Evolutionary conservation across 441 rosid species (phyloP), one percentile per base, ranked within the genome.

Genomic region (Gossypium aridum): DNA sequence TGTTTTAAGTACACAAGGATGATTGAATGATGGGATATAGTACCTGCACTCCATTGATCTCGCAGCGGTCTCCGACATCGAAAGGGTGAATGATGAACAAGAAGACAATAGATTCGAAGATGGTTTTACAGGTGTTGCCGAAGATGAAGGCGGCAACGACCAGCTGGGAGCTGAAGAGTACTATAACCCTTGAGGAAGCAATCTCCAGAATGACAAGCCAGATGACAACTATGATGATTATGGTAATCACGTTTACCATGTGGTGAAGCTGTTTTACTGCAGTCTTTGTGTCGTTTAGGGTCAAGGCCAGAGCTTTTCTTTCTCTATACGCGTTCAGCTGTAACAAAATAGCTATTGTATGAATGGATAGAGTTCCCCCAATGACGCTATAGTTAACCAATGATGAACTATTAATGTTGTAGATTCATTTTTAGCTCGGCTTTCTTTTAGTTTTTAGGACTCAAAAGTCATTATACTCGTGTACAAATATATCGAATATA

Each of bases 301-400:
- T 93, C 80, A 93, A 73, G 8, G 96, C 91, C 34, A 93, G 94
- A 13, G 98, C 98, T 82, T 86, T 89, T 71, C 97, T 70, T 71
- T 92, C 97, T 81, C 97, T 88, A 64, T 89, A 93, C 64, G 91
- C 91, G 85, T 89, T 88, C 26, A 93, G 92, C 98, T 93, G 81
- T 14, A 72, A 45, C 60, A 72, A 60, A 37, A 66, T 55, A 25
- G 57, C 22, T 31, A 7, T 31, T 9, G 19, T 8, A 57, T 28
- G 19, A 28, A 14, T 28, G 28, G 43, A 28, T 28, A 6, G 12
- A 60, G 8, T 60, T 23, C 34, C n/a, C 10, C 23, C 28, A 57
- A 20, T 37, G 43, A 37, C 43, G 43, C 43, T 37, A 7, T 37
- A 37, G 43, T 37, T 37, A 37, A 37, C 10, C 28, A 57, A 56